These are phyloP conservation scores for Sporothrix mexicana DNA, from an alignment of 2,329 filamentous ascomycete genomes.

Conservation along the genomic window DNA sequence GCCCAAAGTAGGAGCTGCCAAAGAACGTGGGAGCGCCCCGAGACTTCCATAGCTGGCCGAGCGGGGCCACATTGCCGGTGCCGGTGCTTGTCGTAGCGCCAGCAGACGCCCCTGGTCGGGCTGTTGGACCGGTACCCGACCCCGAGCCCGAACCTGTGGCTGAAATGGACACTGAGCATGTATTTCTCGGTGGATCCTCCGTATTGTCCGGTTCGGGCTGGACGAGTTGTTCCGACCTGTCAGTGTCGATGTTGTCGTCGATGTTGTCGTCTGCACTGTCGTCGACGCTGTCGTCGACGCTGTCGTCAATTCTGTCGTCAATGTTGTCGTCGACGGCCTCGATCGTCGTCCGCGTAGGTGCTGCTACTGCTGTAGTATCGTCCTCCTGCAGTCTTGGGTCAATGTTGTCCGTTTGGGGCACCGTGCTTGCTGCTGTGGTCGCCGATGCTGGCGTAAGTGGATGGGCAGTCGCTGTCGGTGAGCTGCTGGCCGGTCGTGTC, in stretches of 20 bases:
- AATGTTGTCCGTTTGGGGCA: neutral
- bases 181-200: neutral
- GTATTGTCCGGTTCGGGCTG: neutral
- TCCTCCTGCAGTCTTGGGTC: neutral
- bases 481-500: neutral
- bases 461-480: neutral
- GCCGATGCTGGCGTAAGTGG: neutral
- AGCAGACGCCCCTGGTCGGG: neutral
- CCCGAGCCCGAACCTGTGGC: neutral
- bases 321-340: neutral
- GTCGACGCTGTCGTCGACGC: neutral
- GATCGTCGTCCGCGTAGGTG: neutral
- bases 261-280: too few species aligned
- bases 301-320: conserved; percentile 10
- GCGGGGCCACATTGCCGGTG: neutral
- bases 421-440: neutral
- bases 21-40: conserved; percentile 37
- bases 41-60: conserved; percentile 26
- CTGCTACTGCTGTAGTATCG: neutral
- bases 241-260: neutral
- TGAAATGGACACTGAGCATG: neutral
- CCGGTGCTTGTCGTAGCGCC: neutral
- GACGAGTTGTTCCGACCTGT: neutral
- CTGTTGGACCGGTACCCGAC: neutral
- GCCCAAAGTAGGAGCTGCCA: conserved; percentile 39